A percentile compares a stretch with the other conserved stretches of the same genome.
phyloP scores from a whole-genome alignment of 495 filamentous ascomycete species.

The Aspergillus kassunensis region DNA sequence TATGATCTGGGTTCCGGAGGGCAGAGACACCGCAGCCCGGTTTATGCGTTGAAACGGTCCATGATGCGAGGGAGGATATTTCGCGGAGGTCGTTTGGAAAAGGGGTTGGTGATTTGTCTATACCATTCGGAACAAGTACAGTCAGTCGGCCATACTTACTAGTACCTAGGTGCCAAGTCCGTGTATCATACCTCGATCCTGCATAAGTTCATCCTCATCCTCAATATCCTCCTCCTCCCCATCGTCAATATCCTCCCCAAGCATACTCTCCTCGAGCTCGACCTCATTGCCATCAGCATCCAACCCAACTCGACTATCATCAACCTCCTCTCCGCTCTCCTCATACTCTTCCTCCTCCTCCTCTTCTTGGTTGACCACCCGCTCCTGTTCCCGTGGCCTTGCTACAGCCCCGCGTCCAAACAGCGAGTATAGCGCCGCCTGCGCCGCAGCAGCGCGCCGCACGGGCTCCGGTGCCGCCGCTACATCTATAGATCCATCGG shows the following conservation, averaged over 20 bases:
- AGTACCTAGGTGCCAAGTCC: too few relatives aligned
- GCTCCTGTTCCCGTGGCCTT: constrained; percentile 15
- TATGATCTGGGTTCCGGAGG: constrained; percentile 72
- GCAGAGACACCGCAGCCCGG: constrained; percentile 85
- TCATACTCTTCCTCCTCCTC: constrained; percentile 17
- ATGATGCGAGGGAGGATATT: constrained; percentile 90
- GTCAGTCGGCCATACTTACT: neutral
- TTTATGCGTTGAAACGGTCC: constrained; percentile 87
- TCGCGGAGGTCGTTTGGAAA: constrained; percentile 63
- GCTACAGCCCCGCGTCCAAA: constrained; percentile 31
- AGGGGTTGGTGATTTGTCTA: constrained; percentile 30
- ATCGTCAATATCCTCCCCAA: constrained; percentile 29
- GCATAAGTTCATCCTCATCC: constrained; percentile 41
- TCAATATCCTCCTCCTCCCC: constrained; percentile 39
- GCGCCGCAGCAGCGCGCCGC: constrained; percentile 19
- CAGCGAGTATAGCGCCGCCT: constrained; percentile 28
- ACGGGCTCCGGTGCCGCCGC: constrained; percentile 1
- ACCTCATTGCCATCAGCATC: constrained; percentile 20
- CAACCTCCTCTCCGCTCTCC: constrained; percentile 12
- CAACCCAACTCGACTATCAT: constrained; percentile 9
- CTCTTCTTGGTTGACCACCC: constrained; percentile 4
- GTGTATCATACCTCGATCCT: constrained; percentile 29
- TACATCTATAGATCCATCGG: constrained; percentile 13
- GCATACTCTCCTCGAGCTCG: constrained; percentile 24
- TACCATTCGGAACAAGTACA: neutral